phyloP scores from a whole-genome alignment of 495 filamentous ascomycete genomes.

The Penicillium nucicola region DNA sequence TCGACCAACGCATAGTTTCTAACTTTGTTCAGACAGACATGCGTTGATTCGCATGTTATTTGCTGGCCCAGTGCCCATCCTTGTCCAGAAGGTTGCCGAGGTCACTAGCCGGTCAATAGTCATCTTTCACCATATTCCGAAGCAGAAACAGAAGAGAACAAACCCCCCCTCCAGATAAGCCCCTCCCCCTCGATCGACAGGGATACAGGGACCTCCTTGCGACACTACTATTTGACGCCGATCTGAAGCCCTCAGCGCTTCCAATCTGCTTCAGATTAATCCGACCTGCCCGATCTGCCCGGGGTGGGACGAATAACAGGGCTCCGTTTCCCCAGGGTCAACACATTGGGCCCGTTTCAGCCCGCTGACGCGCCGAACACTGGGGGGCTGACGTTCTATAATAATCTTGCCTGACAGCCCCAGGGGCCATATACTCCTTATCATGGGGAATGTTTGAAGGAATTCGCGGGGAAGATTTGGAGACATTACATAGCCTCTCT shows the following conservation, averaged over 20 bases:
- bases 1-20: conserved; percentile 21
- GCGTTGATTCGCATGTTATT: conserved; percentile 19
- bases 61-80: conserved; percentile 15
- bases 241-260: conserved; percentile 31
- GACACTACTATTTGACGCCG: conserved; percentile 16
- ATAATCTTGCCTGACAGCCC: conserved; percentile 5
- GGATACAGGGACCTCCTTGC: conserved; percentile 19
- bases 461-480: conserved; percentile 19
- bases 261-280: conserved; percentile 25
- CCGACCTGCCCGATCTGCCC: conserved; percentile 13
- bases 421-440: conserved; percentile 10
- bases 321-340: conserved; percentile 10
- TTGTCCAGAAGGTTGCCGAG: background rate
- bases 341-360: conserved; percentile 11
- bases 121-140: background rate
- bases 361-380: conserved; percentile 9
- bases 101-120: background rate
- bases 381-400: conserved; percentile 15
- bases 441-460: conserved; percentile 8
- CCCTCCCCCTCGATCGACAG: conserved; percentile 15
- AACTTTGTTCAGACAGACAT: conserved; percentile 15
- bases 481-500: conserved; percentile 20
- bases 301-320: conserved; percentile 21
- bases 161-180: background rate
- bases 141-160: background rate